These are phyloP conservation scores for Ceratocystiopsis sp. DNA, from an alignment of 2,329 filamentous ascomycete genomes.

Conservation along the genomic window DNA sequence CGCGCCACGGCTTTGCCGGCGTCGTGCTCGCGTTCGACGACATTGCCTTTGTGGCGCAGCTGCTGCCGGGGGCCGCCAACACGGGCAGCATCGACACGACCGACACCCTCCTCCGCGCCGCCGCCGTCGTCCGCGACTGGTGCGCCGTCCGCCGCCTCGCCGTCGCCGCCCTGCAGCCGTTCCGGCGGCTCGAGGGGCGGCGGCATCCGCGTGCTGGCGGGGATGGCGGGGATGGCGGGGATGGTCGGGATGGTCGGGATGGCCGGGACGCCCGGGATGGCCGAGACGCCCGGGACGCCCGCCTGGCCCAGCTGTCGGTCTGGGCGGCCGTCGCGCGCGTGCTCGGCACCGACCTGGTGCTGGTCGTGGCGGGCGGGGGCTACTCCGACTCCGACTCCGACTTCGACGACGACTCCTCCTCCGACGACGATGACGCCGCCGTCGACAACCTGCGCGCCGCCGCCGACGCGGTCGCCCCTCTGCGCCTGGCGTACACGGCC, in stretches of 20 bases:
- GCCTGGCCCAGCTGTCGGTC: constrained; percentile 35
- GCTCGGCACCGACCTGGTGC: constrained; percentile 42
- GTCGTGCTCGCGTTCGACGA: constrained; percentile 50
- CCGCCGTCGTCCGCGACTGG: constrained; percentile 26
- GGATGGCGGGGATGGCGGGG: too few relatives aligned
- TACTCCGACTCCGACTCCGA: too few relatives aligned
- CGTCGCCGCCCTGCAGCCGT: constrained; percentile 42
- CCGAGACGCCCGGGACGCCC: constrained; percentile 25
- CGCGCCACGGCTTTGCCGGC: constrained; percentile 27
- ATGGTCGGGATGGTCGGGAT: too few relatives aligned
- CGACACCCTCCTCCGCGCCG: constrained; percentile 21
- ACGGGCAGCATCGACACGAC: background rate
- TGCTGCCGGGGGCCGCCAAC: constrained; percentile 8
- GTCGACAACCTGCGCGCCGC: constrained; percentile 34
- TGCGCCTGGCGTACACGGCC: constrained; percentile 47
- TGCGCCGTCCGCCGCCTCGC: constrained; percentile 26
- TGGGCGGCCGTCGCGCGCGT: constrained; percentile 41
- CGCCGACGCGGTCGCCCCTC: constrained; percentile 31
- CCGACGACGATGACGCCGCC: too few relatives aligned
- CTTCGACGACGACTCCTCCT: too few relatives aligned
- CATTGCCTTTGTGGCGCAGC: constrained; percentile 30
- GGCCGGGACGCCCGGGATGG: too few relatives aligned
- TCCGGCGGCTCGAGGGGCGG: constrained; percentile 47
- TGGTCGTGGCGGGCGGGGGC: constrained; percentile 41
- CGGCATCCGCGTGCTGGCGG: too few relatives aligned